Conservation (phyloP, 2,329 filamentous ascomycete species). For the Colletotrichum nymphaeae region DNA sequence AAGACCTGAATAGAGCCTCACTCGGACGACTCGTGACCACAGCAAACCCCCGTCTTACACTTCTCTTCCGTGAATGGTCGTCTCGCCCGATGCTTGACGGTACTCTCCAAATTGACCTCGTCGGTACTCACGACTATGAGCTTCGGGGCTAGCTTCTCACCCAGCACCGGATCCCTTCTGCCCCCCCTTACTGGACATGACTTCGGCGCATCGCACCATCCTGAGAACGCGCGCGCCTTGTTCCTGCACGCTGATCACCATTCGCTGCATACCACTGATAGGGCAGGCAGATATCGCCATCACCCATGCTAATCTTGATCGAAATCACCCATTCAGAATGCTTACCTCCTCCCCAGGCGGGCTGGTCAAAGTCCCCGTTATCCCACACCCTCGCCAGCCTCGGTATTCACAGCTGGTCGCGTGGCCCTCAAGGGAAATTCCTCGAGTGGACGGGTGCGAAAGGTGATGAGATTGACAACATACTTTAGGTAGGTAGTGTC, state of each 20-base stretch:
- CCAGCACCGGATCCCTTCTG: background rate
- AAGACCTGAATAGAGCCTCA: background rate
- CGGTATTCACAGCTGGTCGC: background rate
- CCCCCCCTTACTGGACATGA: conserved; percentile 8
- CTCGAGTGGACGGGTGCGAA: background rate
- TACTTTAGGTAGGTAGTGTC: too few species aligned
- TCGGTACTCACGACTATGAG: background rate
- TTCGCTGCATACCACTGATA: conserved; percentile 10
- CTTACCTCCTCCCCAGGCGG: background rate
- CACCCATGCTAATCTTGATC: conserved; percentile 12
- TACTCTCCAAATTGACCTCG: background rate
- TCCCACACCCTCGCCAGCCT: background rate
- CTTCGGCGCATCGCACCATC: conserved; percentile 20
- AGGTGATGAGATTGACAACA: background rate
- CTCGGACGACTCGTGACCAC: background rate
- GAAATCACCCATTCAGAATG: background rate
- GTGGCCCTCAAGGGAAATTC: conserved; percentile 4
- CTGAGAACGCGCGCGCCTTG: conserved; percentile 24
- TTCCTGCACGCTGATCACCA: conserved; percentile 1
- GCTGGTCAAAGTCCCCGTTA: background rate
- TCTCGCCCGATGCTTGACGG: background rate
- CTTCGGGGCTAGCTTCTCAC: background rate
- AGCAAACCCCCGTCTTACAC: background rate
- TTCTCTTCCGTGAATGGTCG: background rate
- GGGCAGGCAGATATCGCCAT: conserved; percentile 26